Evolutionary conservation across 768 basidiomycete genomes (phyloP), one percentile per base, ranked within the genome.

Genomic region (Trametes sanguinea): DNA sequence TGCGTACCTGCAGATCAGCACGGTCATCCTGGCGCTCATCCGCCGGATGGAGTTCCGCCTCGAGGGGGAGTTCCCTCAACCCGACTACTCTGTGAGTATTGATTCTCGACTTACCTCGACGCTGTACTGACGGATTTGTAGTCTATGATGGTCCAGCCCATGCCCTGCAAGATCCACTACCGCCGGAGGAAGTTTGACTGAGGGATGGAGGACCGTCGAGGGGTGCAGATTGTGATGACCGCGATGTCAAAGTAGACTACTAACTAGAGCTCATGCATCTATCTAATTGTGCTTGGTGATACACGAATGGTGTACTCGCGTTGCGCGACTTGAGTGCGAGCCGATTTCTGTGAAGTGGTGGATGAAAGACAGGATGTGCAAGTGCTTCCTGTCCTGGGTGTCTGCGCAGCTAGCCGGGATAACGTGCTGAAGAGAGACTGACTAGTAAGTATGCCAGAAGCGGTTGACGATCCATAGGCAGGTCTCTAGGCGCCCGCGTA

Each of bases 141-240:
- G 93, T 95, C 94, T 17, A 91, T 98, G 92, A 95, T 98, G 68
- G 90, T 92, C 50, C 86, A 93, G 78, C 95, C 95, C 48, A 76
- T 80, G 65, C 88, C 89, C 8, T 81, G 86, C 66, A 77, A 76
- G 52, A 81, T 92, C 61, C 76, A 79, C 45, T 92, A 87, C 73
- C 84, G 89, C 65, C 81, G 89, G 68, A 83, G 90, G 67, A 78
- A 80, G 17, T 80, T 69, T 42, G 68, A 71, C 22, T 70, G 64
- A 66, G 51, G 43, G 42, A 43, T 14, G 42, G 7, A 4, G 10
- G 51, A 29, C 40, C 7, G 30, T 46, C 10, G 46, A 22, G 43
- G 3, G 6, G 17, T 45, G 29, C 29, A 45, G 54, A 45, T 43
- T 4, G 27, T 57, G 11, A 62, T 39, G 50, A 62, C 45, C 29